phyloP scores from a whole-genome alignment of 306 rosid species.

The Vicia villosa region DNA sequence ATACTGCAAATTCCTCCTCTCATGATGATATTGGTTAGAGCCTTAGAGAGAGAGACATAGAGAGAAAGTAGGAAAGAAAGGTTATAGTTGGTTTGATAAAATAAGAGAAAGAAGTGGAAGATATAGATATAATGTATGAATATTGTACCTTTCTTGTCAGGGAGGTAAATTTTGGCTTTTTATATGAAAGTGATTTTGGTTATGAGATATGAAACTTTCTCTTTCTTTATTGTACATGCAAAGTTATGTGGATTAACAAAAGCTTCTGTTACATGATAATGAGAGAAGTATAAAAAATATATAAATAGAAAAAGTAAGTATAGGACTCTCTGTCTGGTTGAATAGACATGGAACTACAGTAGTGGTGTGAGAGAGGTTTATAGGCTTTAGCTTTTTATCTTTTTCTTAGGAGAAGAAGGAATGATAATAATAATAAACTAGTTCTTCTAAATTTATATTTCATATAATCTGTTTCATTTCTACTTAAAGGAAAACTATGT shows the following conservation, averaged over 20 bases:
- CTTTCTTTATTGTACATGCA: too few relatives aligned
- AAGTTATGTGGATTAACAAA: too few relatives aligned
- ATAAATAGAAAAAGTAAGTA: constrained; percentile 32
- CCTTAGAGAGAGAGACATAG: not conserved
- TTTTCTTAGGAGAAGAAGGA: constrained; percentile 49
- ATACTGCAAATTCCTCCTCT: constrained; percentile 79
- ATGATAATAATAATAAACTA: constrained; percentile 26
- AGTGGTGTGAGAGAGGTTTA: not conserved
- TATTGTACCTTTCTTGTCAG: too few relatives aligned
- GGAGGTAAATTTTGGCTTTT: too few relatives aligned
- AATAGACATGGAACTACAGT: constrained; percentile 44
- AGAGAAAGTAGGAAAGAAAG: too few relatives aligned
- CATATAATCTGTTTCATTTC: too few relatives aligned
- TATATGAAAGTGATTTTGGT: too few relatives aligned
- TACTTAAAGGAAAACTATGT: too few relatives aligned
- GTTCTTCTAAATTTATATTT: too few relatives aligned
- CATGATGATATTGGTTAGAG: constrained; percentile 42
- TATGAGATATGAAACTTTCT: too few relatives aligned
- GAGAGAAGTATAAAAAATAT: constrained; percentile 49
- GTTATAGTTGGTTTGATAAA: constrained; percentile 39
- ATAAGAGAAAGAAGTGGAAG: constrained; percentile 34
- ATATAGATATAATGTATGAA: constrained; percentile 42
- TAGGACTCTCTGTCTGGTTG: constrained; percentile 65
- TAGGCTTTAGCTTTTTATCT: constrained; percentile 40
- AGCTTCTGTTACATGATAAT: constrained; percentile 39